These are phyloP conservation scores for Pseudognaphalium luteoalbum DNA, from an alignment of 129 eudicot species.

Conservation along the genomic window DNA sequence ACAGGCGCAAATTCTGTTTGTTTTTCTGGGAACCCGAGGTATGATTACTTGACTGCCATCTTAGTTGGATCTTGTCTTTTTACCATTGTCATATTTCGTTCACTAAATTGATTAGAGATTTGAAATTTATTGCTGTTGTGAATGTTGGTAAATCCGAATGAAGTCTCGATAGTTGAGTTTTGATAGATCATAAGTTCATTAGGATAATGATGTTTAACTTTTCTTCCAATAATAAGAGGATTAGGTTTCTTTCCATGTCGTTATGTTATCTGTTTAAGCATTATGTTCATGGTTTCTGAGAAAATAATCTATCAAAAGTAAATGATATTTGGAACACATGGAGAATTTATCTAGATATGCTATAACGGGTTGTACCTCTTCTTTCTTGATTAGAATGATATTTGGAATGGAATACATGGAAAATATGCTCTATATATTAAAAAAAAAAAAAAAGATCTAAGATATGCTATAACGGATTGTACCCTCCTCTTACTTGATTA, in stretches of 20 bases:
- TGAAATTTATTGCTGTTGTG: conserved; percentile 13
- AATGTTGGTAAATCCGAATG: neutral
- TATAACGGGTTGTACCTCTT: neutral
- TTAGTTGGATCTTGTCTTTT: conserved; percentile 37
- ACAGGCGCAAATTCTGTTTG: conserved; percentile 59
- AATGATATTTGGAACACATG: neutral
- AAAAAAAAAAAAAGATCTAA: neutral
- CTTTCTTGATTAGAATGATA: neutral
- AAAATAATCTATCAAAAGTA: neutral
- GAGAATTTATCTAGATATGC: neutral
- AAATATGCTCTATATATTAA: too few relatives aligned
- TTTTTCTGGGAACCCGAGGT: conserved; percentile 50
- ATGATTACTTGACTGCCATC: conserved; percentile 15
- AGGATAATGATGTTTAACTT: neutral
- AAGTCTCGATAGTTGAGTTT: neutral
- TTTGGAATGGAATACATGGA: too few relatives aligned
- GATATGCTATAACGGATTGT: conserved; percentile 1
- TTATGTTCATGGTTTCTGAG: neutral
- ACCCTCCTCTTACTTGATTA: neutral
- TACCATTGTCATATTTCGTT: neutral
- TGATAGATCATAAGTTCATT: neutral
- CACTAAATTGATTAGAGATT: conserved; percentile 5
- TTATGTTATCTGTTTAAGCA: neutral
- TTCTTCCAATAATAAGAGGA: neutral
- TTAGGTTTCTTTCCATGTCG: conserved; percentile 5